These are phyloP conservation scores for Saccharomyces eubayanus DNA, from an alignment of 805 yeast species.

Conservation along the genomic window DNA sequence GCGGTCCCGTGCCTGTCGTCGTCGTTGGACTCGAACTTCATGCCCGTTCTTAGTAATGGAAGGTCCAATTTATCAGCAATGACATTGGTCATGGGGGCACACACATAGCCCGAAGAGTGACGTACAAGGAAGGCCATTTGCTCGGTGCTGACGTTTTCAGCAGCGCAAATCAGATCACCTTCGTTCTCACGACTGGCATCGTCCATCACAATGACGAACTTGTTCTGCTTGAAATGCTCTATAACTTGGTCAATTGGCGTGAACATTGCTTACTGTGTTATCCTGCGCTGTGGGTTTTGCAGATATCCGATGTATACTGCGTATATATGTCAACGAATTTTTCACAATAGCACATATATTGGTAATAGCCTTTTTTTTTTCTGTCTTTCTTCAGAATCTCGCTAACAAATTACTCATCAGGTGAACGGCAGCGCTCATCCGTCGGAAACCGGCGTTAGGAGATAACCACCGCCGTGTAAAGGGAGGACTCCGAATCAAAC, in stretches of 20 bases:
- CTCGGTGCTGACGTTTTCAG: constrained; percentile 64
- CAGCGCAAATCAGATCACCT: constrained; percentile 95
- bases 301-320: background rate
- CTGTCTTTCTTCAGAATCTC: background rate
- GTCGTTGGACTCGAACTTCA: constrained; percentile 29
- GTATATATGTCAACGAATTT: background rate
- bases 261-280: constrained; percentile 6
- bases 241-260: constrained; percentile 26
- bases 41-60: constrained; percentile 52
- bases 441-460: background rate
- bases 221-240: constrained; percentile 25
- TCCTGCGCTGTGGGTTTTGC: background rate
- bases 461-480: background rate
- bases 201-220: constrained; percentile 91
- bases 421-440: background rate
- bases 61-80: constrained; percentile 75
- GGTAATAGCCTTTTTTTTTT: background rate
- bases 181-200: constrained; percentile 95
- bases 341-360: background rate
- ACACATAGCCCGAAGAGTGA: constrained; percentile 82
- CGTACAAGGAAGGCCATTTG: constrained; percentile 93
- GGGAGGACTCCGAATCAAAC: background rate
- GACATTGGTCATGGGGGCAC: constrained; percentile 75
- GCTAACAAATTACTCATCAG: background rate
- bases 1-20: constrained; percentile 94